Evolutionary conservation across 257 asterid genomes (phyloP).

Genomic region (Solanum medicagineum): DNA sequence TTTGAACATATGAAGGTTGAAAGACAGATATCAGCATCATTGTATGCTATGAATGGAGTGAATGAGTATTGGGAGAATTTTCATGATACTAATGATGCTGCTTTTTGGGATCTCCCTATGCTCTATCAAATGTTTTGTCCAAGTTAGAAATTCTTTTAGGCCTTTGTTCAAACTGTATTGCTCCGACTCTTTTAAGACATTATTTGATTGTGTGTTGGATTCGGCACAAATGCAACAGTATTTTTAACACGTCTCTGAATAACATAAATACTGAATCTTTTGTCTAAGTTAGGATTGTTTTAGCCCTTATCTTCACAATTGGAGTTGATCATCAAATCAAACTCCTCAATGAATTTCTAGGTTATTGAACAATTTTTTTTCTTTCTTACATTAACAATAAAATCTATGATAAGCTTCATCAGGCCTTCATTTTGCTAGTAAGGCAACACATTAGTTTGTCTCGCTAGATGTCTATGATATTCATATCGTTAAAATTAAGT

Average conservation of each 20-base stretch:
- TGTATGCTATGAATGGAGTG: slow-evolving; percentile 57
- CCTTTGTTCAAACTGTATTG: neutral
- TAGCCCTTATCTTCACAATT: neutral
- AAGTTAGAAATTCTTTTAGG: slow-evolving; percentile 8
- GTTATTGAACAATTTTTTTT: neutral
- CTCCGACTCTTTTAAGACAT: neutral
- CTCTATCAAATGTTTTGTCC: slow-evolving; percentile 57
- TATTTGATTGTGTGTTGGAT: neutral
- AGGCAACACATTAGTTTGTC: neutral
- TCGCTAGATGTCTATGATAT: neutral
- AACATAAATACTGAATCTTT: too few relatives aligned
- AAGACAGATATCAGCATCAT: slow-evolving; percentile 62
- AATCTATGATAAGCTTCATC: neutral
- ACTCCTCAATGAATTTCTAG: neutral
- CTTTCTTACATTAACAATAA: neutral
- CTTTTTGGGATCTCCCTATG: slow-evolving; percentile 57
- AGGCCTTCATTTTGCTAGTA: neutral
- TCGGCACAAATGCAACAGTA: neutral
- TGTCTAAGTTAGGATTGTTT: neutral
- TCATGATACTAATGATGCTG: slow-evolving; percentile 23
- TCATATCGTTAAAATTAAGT: neutral
- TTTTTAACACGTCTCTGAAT: neutral
- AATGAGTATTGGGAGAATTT: slow-evolving; percentile 50
- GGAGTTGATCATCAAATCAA: neutral
- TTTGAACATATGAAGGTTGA: slow-evolving; percentile 50